Percentiles rank a stretch among this genome's conserved stretches.
Conservation (phyloP, 768 basidiomycete species). For the Lactarius evosmus region DNA sequence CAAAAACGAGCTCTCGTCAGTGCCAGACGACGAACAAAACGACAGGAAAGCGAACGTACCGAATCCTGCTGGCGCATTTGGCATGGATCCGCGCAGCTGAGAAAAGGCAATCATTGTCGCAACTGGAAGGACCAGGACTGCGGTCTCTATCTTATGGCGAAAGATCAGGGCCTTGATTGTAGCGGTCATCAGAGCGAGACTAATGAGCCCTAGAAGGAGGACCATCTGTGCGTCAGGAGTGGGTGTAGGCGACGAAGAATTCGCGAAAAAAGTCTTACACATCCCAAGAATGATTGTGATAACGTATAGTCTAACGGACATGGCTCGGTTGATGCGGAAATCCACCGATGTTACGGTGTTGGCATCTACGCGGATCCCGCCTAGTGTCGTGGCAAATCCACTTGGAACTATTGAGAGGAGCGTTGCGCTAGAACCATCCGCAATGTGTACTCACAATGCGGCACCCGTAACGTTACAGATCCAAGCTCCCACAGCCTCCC, state of each 20-base stretch:
- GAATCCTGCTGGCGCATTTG: slow-evolving; percentile 31
- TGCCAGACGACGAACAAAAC: too few relatives aligned
- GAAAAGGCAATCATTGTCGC: slow-evolving; percentile 34
- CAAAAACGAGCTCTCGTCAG: not conserved
- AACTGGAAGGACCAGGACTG: slow-evolving; percentile 30
- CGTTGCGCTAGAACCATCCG: too few relatives aligned
- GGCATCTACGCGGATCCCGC: not conserved
- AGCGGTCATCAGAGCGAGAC: slow-evolving; percentile 14
- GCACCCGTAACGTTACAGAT: slow-evolving; percentile 1
- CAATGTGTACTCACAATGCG: slow-evolving; percentile 9
- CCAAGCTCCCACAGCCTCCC: slow-evolving; percentile 6
- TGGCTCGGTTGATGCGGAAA: slow-evolving; percentile 1
- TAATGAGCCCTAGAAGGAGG: slow-evolving; percentile 14
- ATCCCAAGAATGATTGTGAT: slow-evolving; percentile 20
- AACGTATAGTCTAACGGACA: slow-evolving; percentile 17
- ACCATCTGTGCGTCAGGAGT: not conserved
- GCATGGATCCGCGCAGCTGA: slow-evolving; percentile 30
- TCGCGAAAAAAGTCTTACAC: slow-evolving; percentile 11
- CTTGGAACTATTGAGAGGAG: not conserved
- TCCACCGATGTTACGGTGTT: slow-evolving; percentile 2
- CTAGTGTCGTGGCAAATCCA: slow-evolving; percentile 9
- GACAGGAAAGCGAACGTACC: slow-evolving; percentile 19
- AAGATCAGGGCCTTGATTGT: slow-evolving; percentile 27
- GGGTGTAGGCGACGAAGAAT: not conserved
- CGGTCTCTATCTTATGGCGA: slow-evolving; percentile 26